These are phyloP conservation scores for Nemania diffusa DNA, from an alignment of 2,329 filamentous ascomycete genomes.

Conservation along the genomic window DNA sequence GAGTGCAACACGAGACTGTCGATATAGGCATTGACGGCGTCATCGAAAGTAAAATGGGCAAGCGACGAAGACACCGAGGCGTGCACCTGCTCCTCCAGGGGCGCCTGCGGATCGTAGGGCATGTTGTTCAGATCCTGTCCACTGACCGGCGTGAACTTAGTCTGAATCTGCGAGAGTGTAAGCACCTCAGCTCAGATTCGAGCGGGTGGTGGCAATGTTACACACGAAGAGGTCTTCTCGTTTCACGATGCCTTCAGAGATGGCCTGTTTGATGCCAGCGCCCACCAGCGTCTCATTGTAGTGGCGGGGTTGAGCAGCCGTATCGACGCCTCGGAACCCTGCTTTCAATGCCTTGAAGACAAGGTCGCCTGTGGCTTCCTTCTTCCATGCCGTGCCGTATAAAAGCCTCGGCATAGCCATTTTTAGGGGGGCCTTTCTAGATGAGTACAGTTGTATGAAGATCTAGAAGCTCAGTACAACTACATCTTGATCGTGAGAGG, in stretches of 20 bases:
- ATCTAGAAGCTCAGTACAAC: not conserved
- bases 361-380: constrained; percentile 71
- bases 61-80: constrained; percentile 36
- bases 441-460: not conserved
- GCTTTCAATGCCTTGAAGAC: constrained; percentile 74
- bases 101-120: constrained; percentile 69
- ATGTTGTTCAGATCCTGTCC: constrained; percentile 69
- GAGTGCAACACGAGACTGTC: constrained; percentile 81
- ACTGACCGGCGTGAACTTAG: constrained; percentile 77
- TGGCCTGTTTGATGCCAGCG: constrained; percentile 70
- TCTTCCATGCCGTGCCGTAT: constrained; percentile 91
- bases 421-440: constrained; percentile 40
- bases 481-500: constrained; percentile 17
- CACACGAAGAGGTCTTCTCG: constrained; percentile 72
- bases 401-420: constrained; percentile 64
- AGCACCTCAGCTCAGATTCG: constrained; percentile 21
- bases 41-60: constrained; percentile 54
- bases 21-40: constrained; percentile 59
- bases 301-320: constrained; percentile 80
- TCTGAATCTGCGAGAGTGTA: constrained; percentile 69
- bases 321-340: constrained; percentile 80
- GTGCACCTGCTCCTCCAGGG: constrained; percentile 66
- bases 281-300: constrained; percentile 80
- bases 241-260: constrained; percentile 66
- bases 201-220: constrained; percentile 23